Evolutionary conservation across 495 filamentous ascomycete species (phyloP).

Genomic region (Penicillium argentinense): DNA sequence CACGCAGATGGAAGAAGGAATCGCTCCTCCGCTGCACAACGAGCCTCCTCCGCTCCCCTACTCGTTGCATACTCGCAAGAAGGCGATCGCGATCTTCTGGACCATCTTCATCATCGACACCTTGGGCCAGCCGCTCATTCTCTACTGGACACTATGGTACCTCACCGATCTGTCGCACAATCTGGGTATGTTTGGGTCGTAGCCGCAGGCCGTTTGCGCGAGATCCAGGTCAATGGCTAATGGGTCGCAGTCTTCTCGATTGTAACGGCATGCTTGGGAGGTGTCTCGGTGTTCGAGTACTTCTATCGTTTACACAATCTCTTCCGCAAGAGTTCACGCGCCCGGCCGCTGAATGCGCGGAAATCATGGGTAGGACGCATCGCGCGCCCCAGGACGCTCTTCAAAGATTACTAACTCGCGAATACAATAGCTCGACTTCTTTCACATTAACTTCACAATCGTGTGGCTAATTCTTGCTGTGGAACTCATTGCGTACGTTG

Average conservation of each 20-base stretch:
- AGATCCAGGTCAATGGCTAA: slow-evolving; percentile 9
- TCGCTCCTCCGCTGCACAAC: slow-evolving; percentile 9
- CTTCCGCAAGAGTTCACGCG: slow-evolving; percentile 47
- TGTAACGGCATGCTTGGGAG: slow-evolving; percentile 55
- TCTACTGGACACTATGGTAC: slow-evolving; percentile 61
- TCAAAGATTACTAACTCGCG: slow-evolving; percentile 1
- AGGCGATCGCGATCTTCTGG: slow-evolving; percentile 59
- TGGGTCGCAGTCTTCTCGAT: slow-evolving; percentile 54
- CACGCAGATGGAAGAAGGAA: slow-evolving; percentile 41
- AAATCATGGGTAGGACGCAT: slow-evolving; percentile 45
- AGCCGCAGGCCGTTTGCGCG: too few relatives aligned
- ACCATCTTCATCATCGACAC: slow-evolving; percentile 54
- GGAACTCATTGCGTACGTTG: slow-evolving; percentile 54
- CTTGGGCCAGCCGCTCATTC: slow-evolving; percentile 51
- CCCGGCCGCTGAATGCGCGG: slow-evolving; percentile 53
- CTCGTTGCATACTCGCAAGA: slow-evolving; percentile 52
- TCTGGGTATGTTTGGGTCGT: slow-evolving; percentile 38
- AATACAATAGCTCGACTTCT: slow-evolving; percentile 54
- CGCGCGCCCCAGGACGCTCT: too few relatives aligned
- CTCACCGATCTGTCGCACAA: slow-evolving; percentile 54
- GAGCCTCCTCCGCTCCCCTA: slow-evolving; percentile 59
- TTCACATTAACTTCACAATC: slow-evolving; percentile 61
- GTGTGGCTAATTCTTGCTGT: slow-evolving; percentile 49
- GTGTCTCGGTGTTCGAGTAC: slow-evolving; percentile 62
- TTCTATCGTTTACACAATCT: slow-evolving; percentile 46